Conservation (phyloP, 139 green algal species). For the Chlorella ohadii region DNA sequence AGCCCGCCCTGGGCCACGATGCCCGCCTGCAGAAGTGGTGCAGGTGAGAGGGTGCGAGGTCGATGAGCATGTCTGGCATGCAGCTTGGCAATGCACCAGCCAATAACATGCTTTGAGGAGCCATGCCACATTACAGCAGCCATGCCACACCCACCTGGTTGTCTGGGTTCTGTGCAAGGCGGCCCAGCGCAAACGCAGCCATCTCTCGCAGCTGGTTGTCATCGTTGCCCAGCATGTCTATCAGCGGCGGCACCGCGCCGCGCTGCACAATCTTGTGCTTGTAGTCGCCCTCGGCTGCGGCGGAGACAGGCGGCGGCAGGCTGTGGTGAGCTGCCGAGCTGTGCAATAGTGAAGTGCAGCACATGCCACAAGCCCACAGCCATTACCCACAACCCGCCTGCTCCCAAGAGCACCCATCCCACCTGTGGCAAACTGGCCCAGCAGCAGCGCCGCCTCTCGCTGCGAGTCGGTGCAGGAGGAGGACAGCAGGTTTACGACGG, state of each 20-base stretch:
- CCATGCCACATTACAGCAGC: too few relatives aligned
- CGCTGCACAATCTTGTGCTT: conserved; percentile 94
- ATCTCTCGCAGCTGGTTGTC: conserved; percentile 94
- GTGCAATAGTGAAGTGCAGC: too few relatives aligned
- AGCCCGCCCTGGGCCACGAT: conserved; percentile 89
- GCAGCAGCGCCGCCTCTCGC: conserved; percentile 94
- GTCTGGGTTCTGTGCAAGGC: conserved; percentile 93
- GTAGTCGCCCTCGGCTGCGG: conserved; percentile 75
- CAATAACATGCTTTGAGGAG: too few relatives aligned
- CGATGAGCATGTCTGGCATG: too few relatives aligned
- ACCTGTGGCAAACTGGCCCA: conserved; percentile 97
- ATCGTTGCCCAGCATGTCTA: conserved; percentile 86
- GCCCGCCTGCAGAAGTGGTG: conserved; percentile 45
- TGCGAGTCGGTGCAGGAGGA: conserved; percentile 90
- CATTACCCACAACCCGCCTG: too few relatives aligned
- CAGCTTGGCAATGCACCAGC: too few relatives aligned
- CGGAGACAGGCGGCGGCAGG: background rate
- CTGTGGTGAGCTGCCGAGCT: too few relatives aligned
- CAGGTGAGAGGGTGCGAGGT: too few relatives aligned
- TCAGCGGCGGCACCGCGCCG: conserved; percentile 92
- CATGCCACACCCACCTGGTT: conserved; percentile 79
- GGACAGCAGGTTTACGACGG: conserved; percentile 93
- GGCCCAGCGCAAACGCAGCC: conserved; percentile 97
- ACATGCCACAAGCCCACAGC: too few relatives aligned
- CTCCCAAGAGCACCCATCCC: background rate